Evolutionary conservation across 805 yeast species (phyloP).

Genomic region (Starmera dryadoides): DNA sequence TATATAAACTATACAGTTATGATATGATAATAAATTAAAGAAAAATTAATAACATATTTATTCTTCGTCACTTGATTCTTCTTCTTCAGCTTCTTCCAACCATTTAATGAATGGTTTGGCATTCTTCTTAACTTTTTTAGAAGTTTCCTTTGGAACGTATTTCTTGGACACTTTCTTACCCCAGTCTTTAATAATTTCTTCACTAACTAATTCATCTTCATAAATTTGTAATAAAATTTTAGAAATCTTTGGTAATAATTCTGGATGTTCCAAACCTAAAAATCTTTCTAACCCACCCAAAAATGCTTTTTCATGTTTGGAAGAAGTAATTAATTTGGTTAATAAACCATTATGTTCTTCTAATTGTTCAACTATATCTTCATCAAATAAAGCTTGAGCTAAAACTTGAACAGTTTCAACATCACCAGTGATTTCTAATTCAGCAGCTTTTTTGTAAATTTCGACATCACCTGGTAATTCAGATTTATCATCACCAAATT

Average conservation of each 20-base stretch:
- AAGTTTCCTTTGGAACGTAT: slow-evolving; percentile 84
- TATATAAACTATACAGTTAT: not conserved
- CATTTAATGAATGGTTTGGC: slow-evolving; percentile 94
- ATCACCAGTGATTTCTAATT: slow-evolving; percentile 62
- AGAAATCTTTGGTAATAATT: slow-evolving; percentile 65
- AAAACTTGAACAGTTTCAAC: slow-evolving; percentile 82
- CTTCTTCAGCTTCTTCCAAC: slow-evolving; percentile 90
- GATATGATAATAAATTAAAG: not conserved
- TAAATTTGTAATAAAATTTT: slow-evolving; percentile 76
- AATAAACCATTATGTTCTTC: slow-evolving; percentile 77
- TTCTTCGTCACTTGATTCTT: slow-evolving; percentile 40
- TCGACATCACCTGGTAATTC: slow-evolving; percentile 80
- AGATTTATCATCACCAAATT: slow-evolving; percentile 43
- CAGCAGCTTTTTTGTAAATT: slow-evolving; percentile 82
- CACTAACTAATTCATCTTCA: slow-evolving; percentile 77
- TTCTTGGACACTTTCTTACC: slow-evolving; percentile 90
- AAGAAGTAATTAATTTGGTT: slow-evolving; percentile 61
- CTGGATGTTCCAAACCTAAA: slow-evolving; percentile 74
- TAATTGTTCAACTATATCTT: slow-evolving; percentile 65
- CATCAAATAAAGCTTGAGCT: slow-evolving; percentile 84
- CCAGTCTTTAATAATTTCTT: slow-evolving; percentile 75
- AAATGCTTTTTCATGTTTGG: slow-evolving; percentile 76
- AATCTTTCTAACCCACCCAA: slow-evolving; percentile 95
- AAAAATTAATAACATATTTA: slow-evolving; percentile 1
- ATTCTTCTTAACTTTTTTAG: slow-evolving; percentile 91